Conservation (phyloP, 2,329 filamentous ascomycete genomes). For the Dryadomyces quercivorus region DNA sequence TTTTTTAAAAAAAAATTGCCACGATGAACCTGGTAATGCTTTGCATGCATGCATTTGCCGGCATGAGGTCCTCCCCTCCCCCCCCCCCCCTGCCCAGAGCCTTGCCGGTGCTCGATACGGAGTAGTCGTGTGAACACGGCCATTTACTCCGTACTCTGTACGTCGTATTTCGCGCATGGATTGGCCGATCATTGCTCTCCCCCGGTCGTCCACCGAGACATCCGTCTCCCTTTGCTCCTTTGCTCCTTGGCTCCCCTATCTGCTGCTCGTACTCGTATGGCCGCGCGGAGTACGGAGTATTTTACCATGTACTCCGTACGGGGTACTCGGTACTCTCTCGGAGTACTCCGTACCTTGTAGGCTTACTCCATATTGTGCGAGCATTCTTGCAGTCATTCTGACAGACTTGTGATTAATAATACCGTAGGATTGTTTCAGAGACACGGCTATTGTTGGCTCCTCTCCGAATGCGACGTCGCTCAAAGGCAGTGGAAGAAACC, state of each 20-base stretch:
- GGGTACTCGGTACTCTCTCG: too few relatives aligned
- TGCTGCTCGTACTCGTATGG: too few relatives aligned
- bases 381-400: too few relatives aligned
- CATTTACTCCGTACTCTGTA: neutral
- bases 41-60: slow-evolving; percentile 2
- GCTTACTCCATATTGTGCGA: too few relatives aligned
- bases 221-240: neutral
- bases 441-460: neutral
- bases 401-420: too few relatives aligned
- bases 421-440: slow-evolving; percentile 2
- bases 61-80: neutral
- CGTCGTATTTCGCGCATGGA: neutral
- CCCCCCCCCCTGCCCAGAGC: neutral
- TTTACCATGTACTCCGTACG: neutral
- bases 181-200: neutral
- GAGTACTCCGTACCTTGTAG: too few relatives aligned
- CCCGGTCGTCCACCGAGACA: neutral
- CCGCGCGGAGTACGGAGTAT: neutral
- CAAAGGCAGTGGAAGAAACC: neutral
- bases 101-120: neutral
- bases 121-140: neutral
- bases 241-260: neutral
- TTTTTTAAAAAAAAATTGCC: neutral
- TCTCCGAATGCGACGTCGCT: slow-evolving; percentile 2
- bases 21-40: neutral